A percentile compares a stretch with the other conserved stretches of the same genome.
These are phyloP conservation scores for Populus alba DNA, from an alignment of 345 rosid genomes.

Conservation along the genomic window DNA sequence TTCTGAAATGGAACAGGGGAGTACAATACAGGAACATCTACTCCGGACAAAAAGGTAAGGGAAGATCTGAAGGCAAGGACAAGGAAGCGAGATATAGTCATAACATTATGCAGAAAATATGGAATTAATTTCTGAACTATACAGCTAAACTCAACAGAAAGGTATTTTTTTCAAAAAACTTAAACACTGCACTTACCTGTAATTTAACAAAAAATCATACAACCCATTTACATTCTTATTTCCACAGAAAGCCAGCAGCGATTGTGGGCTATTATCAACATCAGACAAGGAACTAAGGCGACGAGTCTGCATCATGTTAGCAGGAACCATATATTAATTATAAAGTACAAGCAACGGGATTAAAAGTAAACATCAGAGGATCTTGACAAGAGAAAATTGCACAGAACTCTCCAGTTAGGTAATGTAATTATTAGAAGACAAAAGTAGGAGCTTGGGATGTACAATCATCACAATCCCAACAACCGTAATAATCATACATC, in stretches of 20 bases:
- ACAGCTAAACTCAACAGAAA: not conserved
- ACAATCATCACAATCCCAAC: not conserved
- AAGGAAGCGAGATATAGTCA: conserved; percentile 12
- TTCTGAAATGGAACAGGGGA: conserved; percentile 78
- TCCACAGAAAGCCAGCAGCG: conserved; percentile 72
- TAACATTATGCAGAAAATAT: not conserved
- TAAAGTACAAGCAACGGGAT: not conserved
- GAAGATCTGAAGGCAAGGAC: conserved; percentile 53
- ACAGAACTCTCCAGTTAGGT: not conserved
- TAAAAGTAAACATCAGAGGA: not conserved
- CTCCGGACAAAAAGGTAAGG: conserved; percentile 56
- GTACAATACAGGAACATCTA: conserved; percentile 77
- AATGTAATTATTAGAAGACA: not conserved
- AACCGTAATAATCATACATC: not conserved
- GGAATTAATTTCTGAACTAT: not conserved
- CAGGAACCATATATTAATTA: conserved; percentile 16
- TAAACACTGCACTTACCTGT: conserved; percentile 45
- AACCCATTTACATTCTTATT: conserved; percentile 65
- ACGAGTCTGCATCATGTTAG: conserved; percentile 59
- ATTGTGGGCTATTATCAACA: conserved; percentile 79
- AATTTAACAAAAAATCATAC: conserved; percentile 81
- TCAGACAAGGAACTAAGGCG: conserved; percentile 48
- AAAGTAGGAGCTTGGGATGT: not conserved
- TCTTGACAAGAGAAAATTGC: not conserved
- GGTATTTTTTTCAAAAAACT: not conserved